Conservation (phyloP, 306 rosid species). For the Begonia loranthoides region DNA sequence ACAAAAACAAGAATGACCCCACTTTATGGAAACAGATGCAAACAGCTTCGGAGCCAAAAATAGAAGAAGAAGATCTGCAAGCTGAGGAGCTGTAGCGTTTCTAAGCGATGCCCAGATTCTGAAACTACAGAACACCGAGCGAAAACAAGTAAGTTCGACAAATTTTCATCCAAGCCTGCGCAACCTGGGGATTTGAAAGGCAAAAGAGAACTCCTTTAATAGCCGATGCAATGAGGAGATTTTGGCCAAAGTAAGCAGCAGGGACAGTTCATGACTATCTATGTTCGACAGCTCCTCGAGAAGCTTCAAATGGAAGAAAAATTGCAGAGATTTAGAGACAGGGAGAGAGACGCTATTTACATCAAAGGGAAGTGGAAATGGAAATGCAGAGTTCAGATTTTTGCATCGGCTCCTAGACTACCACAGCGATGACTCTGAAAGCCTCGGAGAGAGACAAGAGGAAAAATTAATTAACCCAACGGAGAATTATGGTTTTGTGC, state of each 20-base stretch:
- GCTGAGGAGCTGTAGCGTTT: not conserved
- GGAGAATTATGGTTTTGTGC: no score
- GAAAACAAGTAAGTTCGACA: constrained; percentile 30
- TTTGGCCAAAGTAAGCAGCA: constrained; percentile 15
- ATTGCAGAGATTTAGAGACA: constrained; percentile 5
- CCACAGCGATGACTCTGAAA: not conserved
- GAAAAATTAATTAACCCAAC: not conserved
- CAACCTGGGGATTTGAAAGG: not conserved
- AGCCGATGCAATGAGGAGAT: constrained; percentile 11
- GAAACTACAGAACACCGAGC: constrained; percentile 19
- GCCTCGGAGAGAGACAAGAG: not conserved
- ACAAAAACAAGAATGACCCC: not conserved
- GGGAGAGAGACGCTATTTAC: constrained; percentile 24
- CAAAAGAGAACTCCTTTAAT: not conserved
- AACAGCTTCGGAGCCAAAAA: constrained; percentile 6
- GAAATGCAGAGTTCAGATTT: not conserved
- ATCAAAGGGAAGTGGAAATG: not conserved
- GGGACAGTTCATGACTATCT: constrained; percentile 7
- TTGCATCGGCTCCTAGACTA: not conserved
- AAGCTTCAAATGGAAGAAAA: not conserved
- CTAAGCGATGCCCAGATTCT: constrained; percentile 47
- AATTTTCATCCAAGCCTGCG: constrained; percentile 17
- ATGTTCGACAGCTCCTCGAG: not conserved
- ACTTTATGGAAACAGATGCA: constrained; percentile 12
- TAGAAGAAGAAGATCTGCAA: constrained; percentile 23